A percentile compares a stretch with the other conserved stretches of the same genome.
Evolutionary conservation across 345 rosid genomes (phyloP).

Genomic region (Citrus sinensis): DNA sequence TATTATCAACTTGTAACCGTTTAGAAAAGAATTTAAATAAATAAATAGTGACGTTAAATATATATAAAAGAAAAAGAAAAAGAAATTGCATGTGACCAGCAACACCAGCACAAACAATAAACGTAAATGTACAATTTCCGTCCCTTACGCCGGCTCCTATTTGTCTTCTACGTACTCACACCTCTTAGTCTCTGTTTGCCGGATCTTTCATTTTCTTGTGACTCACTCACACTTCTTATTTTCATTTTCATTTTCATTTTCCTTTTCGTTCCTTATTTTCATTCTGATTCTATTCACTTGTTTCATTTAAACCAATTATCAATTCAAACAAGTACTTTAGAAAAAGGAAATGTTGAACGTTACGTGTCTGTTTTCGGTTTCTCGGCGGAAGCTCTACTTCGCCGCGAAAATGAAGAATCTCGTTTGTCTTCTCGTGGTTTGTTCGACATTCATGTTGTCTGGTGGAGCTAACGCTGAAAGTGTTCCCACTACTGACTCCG

Average conservation of each 20-base stretch:
- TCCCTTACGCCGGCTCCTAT: conserved; percentile 33
- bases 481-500: conserved; percentile 18
- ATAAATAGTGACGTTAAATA: conserved; percentile 4
- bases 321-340: not conserved
- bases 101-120: not conserved
- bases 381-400: not conserved
- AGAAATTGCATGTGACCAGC: conserved; percentile 14
- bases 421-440: not conserved
- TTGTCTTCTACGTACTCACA: conserved; percentile 23
- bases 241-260: not conserved
- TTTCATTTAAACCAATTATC: not conserved
- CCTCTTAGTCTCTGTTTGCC: not conserved
- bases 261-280: not conserved
- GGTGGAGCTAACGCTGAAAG: not conserved
- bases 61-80: not conserved
- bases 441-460: conserved; percentile 8
- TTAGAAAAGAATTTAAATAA: not conserved
- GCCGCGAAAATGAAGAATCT: conserved; percentile 5
- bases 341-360: not conserved
- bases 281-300: too few relatives aligned
- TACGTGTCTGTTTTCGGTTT: conserved; percentile 8
- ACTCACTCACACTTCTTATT: not conserved
- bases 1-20: not conserved
- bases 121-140: conserved; percentile 17
- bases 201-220: conserved; percentile 3